Percentiles rank a stretch among this genome's conserved stretches.
Conservation (phyloP, 106 monocot species). For the Dactylorhiza incarnata region DNA sequence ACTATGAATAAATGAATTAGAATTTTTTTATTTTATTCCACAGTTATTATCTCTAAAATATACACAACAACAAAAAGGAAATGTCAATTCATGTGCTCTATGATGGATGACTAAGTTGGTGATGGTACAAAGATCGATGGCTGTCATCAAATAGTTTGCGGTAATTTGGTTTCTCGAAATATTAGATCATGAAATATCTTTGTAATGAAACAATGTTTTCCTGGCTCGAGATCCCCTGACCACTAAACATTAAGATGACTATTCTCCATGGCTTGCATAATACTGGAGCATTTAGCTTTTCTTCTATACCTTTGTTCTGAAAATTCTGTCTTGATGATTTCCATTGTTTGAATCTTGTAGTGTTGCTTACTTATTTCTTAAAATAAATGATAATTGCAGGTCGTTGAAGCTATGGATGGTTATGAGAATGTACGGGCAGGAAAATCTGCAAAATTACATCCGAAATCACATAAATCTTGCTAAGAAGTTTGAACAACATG, state of each 20-base stretch:
- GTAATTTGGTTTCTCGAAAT: too few relatives aligned
- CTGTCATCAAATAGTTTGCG: too few relatives aligned
- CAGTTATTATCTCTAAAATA: too few relatives aligned
- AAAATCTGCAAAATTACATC: constrained; percentile 57
- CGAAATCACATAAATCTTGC: constrained; percentile 73
- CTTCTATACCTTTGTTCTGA: not conserved
- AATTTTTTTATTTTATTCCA: too few relatives aligned
- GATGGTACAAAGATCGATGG: too few relatives aligned
- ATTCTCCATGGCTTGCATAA: not conserved
- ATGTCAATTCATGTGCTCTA: too few relatives aligned
- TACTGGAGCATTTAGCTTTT: not conserved
- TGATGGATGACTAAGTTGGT: too few relatives aligned
- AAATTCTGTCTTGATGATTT: not conserved
- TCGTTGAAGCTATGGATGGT: constrained; percentile 93
- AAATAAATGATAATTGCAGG: constrained; percentile 25
- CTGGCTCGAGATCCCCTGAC: too few relatives aligned
- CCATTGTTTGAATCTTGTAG: not conserved
- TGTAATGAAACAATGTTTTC: too few relatives aligned
- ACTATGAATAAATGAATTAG: too few relatives aligned
- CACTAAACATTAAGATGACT: not conserved
- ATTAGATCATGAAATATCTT: too few relatives aligned
- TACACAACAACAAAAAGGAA: too few relatives aligned
- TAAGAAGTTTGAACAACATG: constrained; percentile 47
- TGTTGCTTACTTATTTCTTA: not conserved
- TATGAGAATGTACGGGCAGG: constrained; percentile 67